Evolutionary conservation across 2,329 filamentous ascomycete species (phyloP).

Genomic region (Acarospora socialis): DNA sequence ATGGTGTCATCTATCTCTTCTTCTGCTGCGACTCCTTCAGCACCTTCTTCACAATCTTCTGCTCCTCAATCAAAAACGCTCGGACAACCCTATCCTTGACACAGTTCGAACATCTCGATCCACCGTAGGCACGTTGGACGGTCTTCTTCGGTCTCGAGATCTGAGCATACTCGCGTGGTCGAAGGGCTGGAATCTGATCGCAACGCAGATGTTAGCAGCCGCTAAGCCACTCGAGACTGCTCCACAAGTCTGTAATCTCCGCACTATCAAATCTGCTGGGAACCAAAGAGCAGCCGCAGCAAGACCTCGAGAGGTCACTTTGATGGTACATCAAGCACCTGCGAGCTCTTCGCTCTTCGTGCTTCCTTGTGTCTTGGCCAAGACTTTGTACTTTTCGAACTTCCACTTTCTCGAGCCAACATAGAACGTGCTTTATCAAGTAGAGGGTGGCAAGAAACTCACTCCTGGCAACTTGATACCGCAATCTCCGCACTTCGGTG

Average conservation of each 20-base stretch:
- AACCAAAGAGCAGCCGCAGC: no score
- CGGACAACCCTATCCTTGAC: constrained; percentile 96
- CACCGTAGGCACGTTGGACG: constrained; percentile 95
- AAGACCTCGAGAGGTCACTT: no score
- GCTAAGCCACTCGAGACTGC: no score
- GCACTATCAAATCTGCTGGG: no score
- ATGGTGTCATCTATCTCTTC: constrained; percentile 30
- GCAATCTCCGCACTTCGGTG: constrained; percentile 98
- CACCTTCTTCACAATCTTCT: constrained; percentile 99
- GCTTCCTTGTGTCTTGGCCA: no score
- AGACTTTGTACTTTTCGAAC: no score
- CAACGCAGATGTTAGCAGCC: no score
- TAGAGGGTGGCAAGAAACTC: constrained; percentile 39
- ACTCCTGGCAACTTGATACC: constrained; percentile 94
- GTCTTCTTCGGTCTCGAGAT: constrained; percentile 99
- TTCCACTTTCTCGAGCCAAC: constrained; percentile 4
- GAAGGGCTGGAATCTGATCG: constrained; percentile 91
- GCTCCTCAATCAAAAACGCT: constrained; percentile 99
- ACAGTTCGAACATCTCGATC: constrained; percentile 96
- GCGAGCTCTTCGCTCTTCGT: no score
- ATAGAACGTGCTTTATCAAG: background rate
- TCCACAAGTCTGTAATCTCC: no score
- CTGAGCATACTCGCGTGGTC: constrained; percentile 92
- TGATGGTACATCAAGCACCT: no score
- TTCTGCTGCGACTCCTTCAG: constrained; percentile 93